phyloP scores from a whole-genome alignment of 23 red algal species.

The Pyropia haitanensis region DNA sequence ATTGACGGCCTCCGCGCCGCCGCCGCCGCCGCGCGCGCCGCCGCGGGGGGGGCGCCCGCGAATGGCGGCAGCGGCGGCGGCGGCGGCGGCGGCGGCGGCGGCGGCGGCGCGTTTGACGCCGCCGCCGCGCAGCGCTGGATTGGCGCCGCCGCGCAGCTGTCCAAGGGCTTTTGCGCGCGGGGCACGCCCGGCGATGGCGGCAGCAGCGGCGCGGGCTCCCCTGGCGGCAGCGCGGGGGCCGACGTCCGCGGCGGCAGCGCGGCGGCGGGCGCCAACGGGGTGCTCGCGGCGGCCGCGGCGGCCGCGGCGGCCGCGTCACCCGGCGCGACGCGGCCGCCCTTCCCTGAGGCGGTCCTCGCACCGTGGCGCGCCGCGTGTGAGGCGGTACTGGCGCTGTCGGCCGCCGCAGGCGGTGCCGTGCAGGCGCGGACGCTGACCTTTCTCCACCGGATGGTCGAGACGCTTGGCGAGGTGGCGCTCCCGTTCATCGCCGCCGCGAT shows the following conservation, averaged over 20 bases:
- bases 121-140: conserved; percentile 14
- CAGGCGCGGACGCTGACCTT: conserved; percentile 36
- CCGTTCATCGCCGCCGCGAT: conserved; percentile 20
- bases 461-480: conserved; percentile 32
- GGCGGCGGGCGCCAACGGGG: too few relatives aligned
- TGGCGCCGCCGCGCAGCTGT: conserved; percentile 26
- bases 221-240: too few relatives aligned
- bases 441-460: conserved; percentile 78
- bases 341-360: neutral
- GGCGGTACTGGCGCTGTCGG: neutral
- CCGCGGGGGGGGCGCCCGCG: too few relatives aligned
- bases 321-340: too few relatives aligned
- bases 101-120: neutral
- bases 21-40: too few relatives aligned
- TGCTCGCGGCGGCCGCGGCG: too few relatives aligned
- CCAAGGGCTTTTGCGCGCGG: conserved; percentile 18
- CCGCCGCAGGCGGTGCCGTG: conserved; percentile 1
- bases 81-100: too few relatives aligned
- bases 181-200: too few relatives aligned
- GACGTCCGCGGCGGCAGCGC: too few relatives aligned
- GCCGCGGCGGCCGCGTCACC: too few relatives aligned
- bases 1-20: conserved; percentile 22
- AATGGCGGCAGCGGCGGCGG: too few relatives aligned
- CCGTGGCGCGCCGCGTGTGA: neutral
- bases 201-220: too few relatives aligned